Conservation (phyloP, 176 grass and related monocot genomes). For the Oryza meyeriana region DNA sequence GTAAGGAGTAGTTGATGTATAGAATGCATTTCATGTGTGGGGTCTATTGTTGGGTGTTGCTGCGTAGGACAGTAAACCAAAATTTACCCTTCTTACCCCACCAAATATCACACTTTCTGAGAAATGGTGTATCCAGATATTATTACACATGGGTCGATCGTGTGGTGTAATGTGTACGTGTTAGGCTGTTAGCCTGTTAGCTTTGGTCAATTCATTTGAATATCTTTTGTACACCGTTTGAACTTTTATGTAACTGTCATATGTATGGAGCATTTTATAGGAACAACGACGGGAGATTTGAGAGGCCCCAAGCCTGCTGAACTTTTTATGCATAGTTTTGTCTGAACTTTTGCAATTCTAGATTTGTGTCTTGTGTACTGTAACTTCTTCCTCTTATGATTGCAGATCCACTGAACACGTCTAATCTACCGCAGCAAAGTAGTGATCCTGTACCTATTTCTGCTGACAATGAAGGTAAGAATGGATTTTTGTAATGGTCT, state of each 20-base stretch:
- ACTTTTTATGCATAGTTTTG: constrained; percentile 17
- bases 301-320: neutral
- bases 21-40: neutral
- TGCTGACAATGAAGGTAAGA: constrained; percentile 81
- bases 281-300: neutral
- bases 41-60: neutral
- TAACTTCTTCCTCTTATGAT: neutral
- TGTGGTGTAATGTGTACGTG: neutral
- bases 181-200: too few species aligned
- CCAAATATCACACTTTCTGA: neutral
- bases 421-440: constrained; percentile 45
- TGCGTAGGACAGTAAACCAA: neutral
- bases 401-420: constrained; percentile 54
- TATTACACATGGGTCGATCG: neutral
- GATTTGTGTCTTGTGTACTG: neutral
- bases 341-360: constrained; percentile 6
- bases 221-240: neutral
- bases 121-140: neutral
- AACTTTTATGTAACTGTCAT: neutral
- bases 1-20: neutral
- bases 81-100: neutral
- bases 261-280: neutral
- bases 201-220: neutral
- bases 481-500: constrained; percentile 34
- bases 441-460: constrained; percentile 40